Percentiles rank a stretch among this genome's conserved stretches.
These are phyloP conservation scores for Penicillium occitanis DNA, from an alignment of 2,329 filamentous ascomycete species.

Conservation along the genomic window DNA sequence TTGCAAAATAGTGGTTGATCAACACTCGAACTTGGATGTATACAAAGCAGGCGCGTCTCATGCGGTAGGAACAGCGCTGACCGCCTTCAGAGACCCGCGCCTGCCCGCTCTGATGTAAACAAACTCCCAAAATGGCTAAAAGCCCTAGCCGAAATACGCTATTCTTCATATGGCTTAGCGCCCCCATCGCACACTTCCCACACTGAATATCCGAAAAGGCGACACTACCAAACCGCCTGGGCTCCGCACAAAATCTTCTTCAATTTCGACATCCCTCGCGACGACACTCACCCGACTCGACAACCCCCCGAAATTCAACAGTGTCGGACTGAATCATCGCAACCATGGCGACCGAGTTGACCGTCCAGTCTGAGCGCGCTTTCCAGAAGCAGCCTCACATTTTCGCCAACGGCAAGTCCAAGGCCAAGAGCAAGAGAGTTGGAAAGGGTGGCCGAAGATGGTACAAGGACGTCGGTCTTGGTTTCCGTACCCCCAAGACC, in stretches of 20 bases:
- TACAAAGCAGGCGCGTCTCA: slow-evolving; percentile 13
- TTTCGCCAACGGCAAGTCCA: slow-evolving; percentile 97
- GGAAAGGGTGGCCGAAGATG: slow-evolving; percentile 87
- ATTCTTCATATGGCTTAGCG: slow-evolving; percentile 35
- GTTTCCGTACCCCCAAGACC: slow-evolving; percentile 97
- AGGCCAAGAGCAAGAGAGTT: slow-evolving; percentile 73
- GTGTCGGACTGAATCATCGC: slow-evolving; percentile 53
- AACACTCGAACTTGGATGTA: slow-evolving; percentile 2
- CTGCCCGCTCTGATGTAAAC: slow-evolving; percentile 37
- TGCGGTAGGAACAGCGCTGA: background rate
- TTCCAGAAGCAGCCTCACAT: slow-evolving; percentile 99
- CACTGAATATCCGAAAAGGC: slow-evolving; percentile 35
- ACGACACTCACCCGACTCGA: slow-evolving; percentile 32
- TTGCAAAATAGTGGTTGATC: background rate
- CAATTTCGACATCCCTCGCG: slow-evolving; percentile 35
- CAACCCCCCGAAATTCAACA: slow-evolving; percentile 26
- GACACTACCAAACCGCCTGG: slow-evolving; percentile 26
- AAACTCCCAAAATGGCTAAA: slow-evolving; percentile 31
- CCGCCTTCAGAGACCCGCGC: slow-evolving; percentile 17
- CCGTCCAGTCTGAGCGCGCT: slow-evolving; percentile 99
- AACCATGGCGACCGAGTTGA: slow-evolving; percentile 96
- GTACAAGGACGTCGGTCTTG: slow-evolving; percentile 99
- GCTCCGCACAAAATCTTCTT: slow-evolving; percentile 40
- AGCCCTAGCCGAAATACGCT: slow-evolving; percentile 44
- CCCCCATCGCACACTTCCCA: slow-evolving; percentile 37